phyloP scores from a whole-genome alignment of 805 yeast species.

The Yarrowia divulgata region DNA sequence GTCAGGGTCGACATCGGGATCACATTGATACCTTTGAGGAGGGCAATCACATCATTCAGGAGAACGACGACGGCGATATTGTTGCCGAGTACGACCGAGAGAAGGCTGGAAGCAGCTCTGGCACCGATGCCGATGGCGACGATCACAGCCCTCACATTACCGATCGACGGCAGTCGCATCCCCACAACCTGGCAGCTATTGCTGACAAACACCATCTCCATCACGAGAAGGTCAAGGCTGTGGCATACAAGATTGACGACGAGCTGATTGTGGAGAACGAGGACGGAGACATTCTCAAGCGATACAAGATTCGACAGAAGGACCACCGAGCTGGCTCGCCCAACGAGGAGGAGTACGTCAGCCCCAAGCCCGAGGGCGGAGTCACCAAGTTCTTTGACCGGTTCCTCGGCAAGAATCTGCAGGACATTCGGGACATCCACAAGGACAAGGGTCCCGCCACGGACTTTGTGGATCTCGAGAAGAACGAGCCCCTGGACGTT shows the following conservation, averaged over 20 bases:
- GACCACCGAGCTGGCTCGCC: neutral
- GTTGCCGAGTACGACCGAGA: slow-evolving; percentile 24
- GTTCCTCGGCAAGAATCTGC: slow-evolving; percentile 16
- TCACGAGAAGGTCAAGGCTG: slow-evolving; percentile 52
- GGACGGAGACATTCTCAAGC: slow-evolving; percentile 88
- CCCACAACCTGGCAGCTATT: neutral
- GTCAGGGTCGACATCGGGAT: neutral
- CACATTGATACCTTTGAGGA: slow-evolving; percentile 19
- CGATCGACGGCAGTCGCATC: slow-evolving; percentile 21
- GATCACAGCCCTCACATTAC: slow-evolving; percentile 15
- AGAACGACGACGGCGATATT: slow-evolving; percentile 17
- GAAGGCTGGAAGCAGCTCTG: slow-evolving; percentile 40
- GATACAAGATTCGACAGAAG: slow-evolving; percentile 66
- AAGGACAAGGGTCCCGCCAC: slow-evolving; percentile 33
- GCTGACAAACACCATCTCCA: slow-evolving; percentile 4
- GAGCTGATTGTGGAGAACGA: slow-evolving; percentile 83
- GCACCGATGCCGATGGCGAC: slow-evolving; percentile 14
- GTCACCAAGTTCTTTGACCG: slow-evolving; percentile 17
- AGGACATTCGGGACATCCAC: slow-evolving; percentile 29
- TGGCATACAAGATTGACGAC: slow-evolving; percentile 82
- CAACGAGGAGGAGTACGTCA: slow-evolving; percentile 11
- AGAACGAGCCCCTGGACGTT: slow-evolving; percentile 33
- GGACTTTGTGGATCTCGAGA: slow-evolving; percentile 31
- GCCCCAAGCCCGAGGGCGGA: slow-evolving; percentile 19
- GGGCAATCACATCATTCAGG: slow-evolving; percentile 23